Evolutionary conservation across 2,329 filamentous ascomycete genomes (phyloP).

Genomic region (Knoxdaviesia capensis): DNA sequence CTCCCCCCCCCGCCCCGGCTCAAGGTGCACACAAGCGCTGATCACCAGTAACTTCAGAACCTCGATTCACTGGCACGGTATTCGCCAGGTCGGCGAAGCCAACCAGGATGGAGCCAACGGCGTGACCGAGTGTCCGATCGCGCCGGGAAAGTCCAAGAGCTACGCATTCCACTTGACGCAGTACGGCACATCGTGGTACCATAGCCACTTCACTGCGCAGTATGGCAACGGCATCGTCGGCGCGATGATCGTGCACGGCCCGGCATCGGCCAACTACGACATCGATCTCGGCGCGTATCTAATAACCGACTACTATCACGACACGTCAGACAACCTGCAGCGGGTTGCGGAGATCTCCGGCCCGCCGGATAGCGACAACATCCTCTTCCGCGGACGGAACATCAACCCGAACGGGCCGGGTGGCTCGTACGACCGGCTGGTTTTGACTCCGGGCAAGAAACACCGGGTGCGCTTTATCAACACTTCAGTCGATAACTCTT

Average conservation of each 20-base stretch:
- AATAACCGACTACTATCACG: constrained; percentile 32
- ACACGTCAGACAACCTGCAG: constrained; percentile 11
- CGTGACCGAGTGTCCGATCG: constrained; percentile 43
- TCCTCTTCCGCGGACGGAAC: constrained; percentile 22
- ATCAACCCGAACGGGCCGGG: constrained; percentile 11
- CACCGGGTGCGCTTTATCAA: constrained; percentile 29
- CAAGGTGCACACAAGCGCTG: constrained; percentile 12
- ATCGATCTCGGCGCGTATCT: constrained; percentile 31
- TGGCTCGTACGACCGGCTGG: constrained; percentile 12
- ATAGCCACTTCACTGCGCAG: constrained; percentile 37
- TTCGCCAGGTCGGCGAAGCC: constrained; percentile 3
- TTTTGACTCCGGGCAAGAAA: constrained; percentile 8
- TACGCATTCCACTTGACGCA: constrained; percentile 25
- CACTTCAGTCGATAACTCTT: constrained; percentile 24
- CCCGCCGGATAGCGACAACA: constrained; percentile 12
- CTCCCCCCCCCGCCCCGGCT: neutral
- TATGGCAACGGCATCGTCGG: constrained; percentile 40
- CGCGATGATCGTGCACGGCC: constrained; percentile 39
- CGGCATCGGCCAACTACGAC: constrained; percentile 26
- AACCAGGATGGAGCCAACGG: constrained; percentile 25
- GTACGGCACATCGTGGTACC: constrained; percentile 17
- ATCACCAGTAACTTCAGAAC: constrained; percentile 12
- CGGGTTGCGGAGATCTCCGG: constrained; percentile 7
- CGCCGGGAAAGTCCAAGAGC: constrained; percentile 27
- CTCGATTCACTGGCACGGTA: constrained; percentile 4